A percentile compares a stretch with the other conserved stretches of the same genome.
Evolutionary conservation across 352 stramenopile species (phyloP).

Genomic region (Phytophthora pseudosyringae): DNA sequence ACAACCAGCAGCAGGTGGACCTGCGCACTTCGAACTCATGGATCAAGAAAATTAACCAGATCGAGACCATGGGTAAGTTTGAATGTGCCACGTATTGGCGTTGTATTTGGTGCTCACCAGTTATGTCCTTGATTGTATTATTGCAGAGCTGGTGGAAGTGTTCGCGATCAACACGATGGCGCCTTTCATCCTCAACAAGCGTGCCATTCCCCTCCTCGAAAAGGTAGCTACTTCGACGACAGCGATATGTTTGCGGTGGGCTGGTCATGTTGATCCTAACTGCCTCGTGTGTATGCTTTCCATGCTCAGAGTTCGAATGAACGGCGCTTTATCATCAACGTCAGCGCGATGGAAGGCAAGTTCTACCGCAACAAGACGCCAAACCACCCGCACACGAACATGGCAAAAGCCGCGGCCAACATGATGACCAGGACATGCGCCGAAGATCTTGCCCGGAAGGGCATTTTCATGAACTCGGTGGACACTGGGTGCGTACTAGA

Average conservation of each 20-base stretch:
- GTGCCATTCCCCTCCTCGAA: slow-evolving; percentile 64
- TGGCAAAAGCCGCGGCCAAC: slow-evolving; percentile 96
- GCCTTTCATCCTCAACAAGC: slow-evolving; percentile 95
- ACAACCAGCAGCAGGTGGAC: slow-evolving; percentile 95
- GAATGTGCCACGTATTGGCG: neutral
- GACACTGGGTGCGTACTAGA: slow-evolving; percentile 66
- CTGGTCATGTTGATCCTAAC: slow-evolving; percentile 11
- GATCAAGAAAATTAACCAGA: slow-evolving; percentile 82
- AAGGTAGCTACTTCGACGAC: slow-evolving; percentile 39
- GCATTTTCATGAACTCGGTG: slow-evolving; percentile 96
- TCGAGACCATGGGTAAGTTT: slow-evolving; percentile 70
- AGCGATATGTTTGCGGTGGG: neutral
- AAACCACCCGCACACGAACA: slow-evolving; percentile 96
- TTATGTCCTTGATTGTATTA: slow-evolving; percentile 7
- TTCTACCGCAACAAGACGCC: slow-evolving; percentile 95
- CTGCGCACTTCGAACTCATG: slow-evolving; percentile 93
- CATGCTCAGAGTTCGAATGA: slow-evolving; percentile 47
- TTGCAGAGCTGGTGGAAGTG: slow-evolving; percentile 75
- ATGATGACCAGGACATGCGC: slow-evolving; percentile 95
- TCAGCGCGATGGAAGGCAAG: slow-evolving; percentile 97
- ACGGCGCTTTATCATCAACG: slow-evolving; percentile 92
- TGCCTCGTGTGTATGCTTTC: slow-evolving; percentile 7
- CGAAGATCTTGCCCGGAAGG: slow-evolving; percentile 86
- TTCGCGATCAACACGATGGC: slow-evolving; percentile 95
- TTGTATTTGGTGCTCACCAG: neutral